Base-by-base conservation (phyloP, 1,284 basidiomycete genomes). In the Megacollybia platyphylla region DNA sequence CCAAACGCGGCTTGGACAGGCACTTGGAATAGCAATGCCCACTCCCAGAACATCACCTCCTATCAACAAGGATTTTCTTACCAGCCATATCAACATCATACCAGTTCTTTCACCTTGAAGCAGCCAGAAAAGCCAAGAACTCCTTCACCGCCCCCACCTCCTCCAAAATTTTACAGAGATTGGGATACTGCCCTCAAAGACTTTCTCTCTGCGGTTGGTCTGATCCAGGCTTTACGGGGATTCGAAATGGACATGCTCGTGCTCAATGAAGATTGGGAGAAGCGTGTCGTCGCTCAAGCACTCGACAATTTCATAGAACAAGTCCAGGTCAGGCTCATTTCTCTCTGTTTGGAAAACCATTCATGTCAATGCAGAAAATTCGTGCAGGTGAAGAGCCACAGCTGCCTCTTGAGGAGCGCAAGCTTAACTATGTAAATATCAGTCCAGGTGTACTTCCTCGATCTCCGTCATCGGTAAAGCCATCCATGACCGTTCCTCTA, bases 161-260 rank as follows among this genome's bases (percentile, higher is more conserved):
- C 67, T 20, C 62, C 60, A 10, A 60, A 68, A 39, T 56, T 64
- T 9, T 72, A 67, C 45, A 61, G 65, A 46, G 62, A 79, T 44
- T 86, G 83, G 83, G 79, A 86, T 47, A 59, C 63, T 7, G 67
- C 68, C 8, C 49, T 86, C 30, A 67, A 64, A 41, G 49, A 60
- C 1, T 86, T 87, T 44, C 53, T 85, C 42, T 53, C 59, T 7
- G 58, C 67, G 40, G 63, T 76, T 5, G 77, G 80, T 1, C 55
- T 87, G 11, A 65, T 61, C 2, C 79, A 86, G 53, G 66, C 80
- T 0, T 52, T 76, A 28, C 63, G 62, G 39, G 84, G 78, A 0
- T 75, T 87, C 46, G 76, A 83, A 51, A 59, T 68, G 17, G 85
- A 87, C 52, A 71, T 87, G 60, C 54, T 87, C 7, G 67, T 84